phyloP scores from a whole-genome alignment of 768 basidiomycete genomes.

The Panaeolus papilionaceus region DNA sequence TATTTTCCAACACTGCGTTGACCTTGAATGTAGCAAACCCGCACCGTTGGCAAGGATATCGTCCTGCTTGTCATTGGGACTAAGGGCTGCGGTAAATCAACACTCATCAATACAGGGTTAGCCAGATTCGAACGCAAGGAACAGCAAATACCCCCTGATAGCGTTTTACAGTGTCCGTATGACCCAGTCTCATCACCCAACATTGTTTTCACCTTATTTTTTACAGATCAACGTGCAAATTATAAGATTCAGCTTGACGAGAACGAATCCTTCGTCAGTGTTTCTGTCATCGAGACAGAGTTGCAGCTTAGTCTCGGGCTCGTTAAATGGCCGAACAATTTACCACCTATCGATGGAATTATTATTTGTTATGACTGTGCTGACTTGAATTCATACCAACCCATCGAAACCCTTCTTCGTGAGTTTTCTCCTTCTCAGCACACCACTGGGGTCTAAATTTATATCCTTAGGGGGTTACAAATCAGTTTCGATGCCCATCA shows the following conservation, averaged over 20 bases:
- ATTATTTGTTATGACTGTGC: conserved; percentile 88
- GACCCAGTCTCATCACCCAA: background rate
- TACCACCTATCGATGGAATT: conserved; percentile 74
- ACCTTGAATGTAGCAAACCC: background rate
- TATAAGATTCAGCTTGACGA: conserved; percentile 5
- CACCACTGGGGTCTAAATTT: background rate
- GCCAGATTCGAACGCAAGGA: conserved; percentile 56
- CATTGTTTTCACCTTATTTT: background rate
- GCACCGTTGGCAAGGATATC: conserved; percentile 34
- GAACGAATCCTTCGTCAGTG: conserved; percentile 8
- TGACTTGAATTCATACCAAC: conserved; percentile 62
- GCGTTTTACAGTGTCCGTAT: background rate
- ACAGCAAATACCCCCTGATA: background rate
- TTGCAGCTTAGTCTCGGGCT: conserved; percentile 47
- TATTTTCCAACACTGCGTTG: conserved; percentile 11
- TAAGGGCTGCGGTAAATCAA: conserved; percentile 83
- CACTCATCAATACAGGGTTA: conserved; percentile 79
- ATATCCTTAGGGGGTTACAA: conserved; percentile 57
- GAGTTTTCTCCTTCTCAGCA: conserved; percentile 37
- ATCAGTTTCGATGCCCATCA: conserved; percentile 61
- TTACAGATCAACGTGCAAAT: conserved; percentile 2
- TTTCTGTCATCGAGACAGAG: conserved; percentile 48
- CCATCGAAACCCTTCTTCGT: conserved; percentile 76
- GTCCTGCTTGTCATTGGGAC: conserved; percentile 84
- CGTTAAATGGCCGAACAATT: conserved; percentile 54